Base-by-base conservation (phyloP, 106 monocot genomes). In the Cymbidium sinense region DNA sequence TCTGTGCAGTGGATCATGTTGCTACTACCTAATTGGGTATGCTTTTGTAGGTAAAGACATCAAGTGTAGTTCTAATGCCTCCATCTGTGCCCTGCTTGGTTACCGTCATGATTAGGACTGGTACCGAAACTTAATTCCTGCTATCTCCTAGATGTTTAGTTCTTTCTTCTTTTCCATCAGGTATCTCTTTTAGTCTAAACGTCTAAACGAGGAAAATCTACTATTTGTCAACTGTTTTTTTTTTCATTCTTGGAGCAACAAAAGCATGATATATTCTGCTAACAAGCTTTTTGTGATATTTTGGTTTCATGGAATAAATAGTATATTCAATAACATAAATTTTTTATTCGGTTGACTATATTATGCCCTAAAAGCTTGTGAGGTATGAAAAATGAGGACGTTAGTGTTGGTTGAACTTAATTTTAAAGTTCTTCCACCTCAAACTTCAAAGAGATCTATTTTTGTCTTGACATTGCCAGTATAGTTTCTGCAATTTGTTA, bases 31-130 rank as follows among this genome's bases (percentile, higher is more conserved):
- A 7, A 29, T 82, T 73, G 70, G 29, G 43, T 75, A 5, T 72
- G 19, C 55, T 2, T 50, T 79, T 76, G 10, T 64, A 76, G 86
- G 86, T 86, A 76, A 44, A 64, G 18, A 39, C 33, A 39, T 34
- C 7, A 3, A 29, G 21, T 70, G 28, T 50, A 34, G 33, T 31
- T 76, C 9, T 3, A 64, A 21, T 27, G 15, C 64, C 41, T 28
- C 58, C 31, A 51, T 19, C 28, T 36, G 37, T 23, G 35, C 25
- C 8, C 17, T 75, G 18, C 70, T 76, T n/a, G 19, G 29, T 21
- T 77, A 55, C 21, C 20, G 17, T 52, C 52, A 52, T 52, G 52
- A 28, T 64, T 64, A 27, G 9, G 11, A 27, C 64, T 64, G 6
- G 21, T 64, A 64, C 64, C 0, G 1, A 64, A 27, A 29, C 64